Evolutionary conservation across 768 basidiomycete species (phyloP), one percentile per base, ranked within the genome.

Genomic region (Calocybe indica): DNA sequence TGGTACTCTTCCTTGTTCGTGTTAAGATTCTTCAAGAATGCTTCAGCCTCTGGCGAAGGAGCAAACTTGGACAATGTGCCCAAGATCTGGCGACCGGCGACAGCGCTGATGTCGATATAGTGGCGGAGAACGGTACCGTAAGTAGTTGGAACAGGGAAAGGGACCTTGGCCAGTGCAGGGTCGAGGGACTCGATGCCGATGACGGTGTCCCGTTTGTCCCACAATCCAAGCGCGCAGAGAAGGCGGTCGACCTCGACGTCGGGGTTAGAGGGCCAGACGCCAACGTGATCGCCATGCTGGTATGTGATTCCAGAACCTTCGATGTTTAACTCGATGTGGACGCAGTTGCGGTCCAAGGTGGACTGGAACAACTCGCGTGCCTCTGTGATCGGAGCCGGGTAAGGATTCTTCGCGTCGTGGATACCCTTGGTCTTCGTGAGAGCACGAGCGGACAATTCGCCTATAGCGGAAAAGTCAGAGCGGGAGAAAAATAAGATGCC

Each of bases 331-430:
- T 98, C 96, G 59, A 94, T 74, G 61, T 96, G 93, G 13, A 97
- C 84, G 61, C 96, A 98, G 65, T 94, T 96, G 40, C 96, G 81
- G 52, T 87, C 85, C 6, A 73, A 74, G 36, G 70, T 70, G n/a
- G 68, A 61, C 42, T 79, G 66, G 74, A 99, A 98, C 15, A 99
- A 82, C 60, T 99, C 95, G 45, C 81, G 83, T 22, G 88, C 76
- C 37, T 73, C 70, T 31, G 72, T 62, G 58, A 98, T 82, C 11
- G 93, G 88, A 5, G 95, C 86, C 3, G 93, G 78, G 62, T 82
- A 97, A 1, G 96, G 95, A 69, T 99, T 98, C 78, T 98, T 99
- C 41, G 90, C 88, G 60, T 98, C 96, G 62, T 95, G 92, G 51
- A 96, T 94, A 46, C 96, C 96, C 62, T 92, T 92, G 37, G 93